Evolutionary conservation across 306 rosid genomes (phyloP).

Genomic region (Cercis canadensis): DNA sequence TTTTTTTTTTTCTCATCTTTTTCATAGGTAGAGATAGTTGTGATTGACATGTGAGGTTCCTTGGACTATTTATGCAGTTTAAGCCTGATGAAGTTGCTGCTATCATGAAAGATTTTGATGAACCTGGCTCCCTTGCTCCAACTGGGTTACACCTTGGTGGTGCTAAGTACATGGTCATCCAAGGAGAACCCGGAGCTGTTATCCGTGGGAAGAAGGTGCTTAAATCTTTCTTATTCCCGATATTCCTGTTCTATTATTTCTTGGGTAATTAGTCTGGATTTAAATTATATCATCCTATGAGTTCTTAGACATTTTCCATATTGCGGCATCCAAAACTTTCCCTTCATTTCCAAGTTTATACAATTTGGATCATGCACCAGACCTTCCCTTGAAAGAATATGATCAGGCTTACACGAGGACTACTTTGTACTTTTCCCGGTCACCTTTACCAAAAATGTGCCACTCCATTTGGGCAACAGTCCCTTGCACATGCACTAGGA

Average conservation of each 20-base stretch:
- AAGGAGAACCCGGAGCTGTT: conserved; percentile 64
- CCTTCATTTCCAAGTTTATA: not conserved
- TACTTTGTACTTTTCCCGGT: not conserved
- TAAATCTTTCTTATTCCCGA: conserved; percentile 2
- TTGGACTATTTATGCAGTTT: conserved; percentile 42
- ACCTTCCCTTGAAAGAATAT: not conserved
- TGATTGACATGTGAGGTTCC: not conserved
- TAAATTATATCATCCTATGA: not conserved
- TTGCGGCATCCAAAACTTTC: not conserved
- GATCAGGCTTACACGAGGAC: conserved; percentile 7
- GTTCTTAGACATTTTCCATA: not conserved
- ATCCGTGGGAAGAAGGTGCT: conserved; percentile 68
- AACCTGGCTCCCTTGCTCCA: conserved; percentile 64
- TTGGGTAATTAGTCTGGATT: conserved; percentile 23
- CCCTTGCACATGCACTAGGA: not conserved
- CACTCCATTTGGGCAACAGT: not conserved
- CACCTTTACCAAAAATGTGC: not conserved
- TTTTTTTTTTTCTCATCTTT: no score
- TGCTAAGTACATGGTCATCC: conserved; percentile 66
- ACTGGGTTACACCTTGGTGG: conserved; percentile 64
- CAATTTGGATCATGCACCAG: not conserved
- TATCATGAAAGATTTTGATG: conserved; percentile 56
- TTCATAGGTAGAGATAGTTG: not conserved
- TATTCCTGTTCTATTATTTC: not conserved
- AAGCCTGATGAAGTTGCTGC: conserved; percentile 54